These are phyloP conservation scores for Cyamopsis tetragonoloba DNA, from an alignment of 306 rosid genomes.

Conservation along the genomic window DNA sequence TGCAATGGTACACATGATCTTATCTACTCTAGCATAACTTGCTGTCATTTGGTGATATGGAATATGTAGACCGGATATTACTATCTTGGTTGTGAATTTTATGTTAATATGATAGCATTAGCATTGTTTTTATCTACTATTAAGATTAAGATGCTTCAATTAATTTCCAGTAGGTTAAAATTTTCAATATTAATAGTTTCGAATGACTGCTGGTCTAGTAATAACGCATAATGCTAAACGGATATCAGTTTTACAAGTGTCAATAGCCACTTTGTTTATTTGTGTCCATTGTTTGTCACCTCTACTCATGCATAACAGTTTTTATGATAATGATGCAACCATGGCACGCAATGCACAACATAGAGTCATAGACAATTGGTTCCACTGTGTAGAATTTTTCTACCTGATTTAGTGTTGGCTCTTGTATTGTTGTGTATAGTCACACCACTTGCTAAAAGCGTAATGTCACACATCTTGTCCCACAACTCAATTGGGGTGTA, in stretches of 20 bases:
- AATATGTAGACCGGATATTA: background rate
- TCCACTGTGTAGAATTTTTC: background rate
- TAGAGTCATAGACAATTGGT: background rate
- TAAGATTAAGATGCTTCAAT: conserved; percentile 7
- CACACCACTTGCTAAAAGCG: background rate
- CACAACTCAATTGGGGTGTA: no score
- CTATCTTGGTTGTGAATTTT: background rate
- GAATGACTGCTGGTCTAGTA: background rate
- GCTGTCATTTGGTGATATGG: background rate
- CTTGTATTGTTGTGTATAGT: background rate
- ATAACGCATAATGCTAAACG: background rate
- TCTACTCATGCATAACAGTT: background rate
- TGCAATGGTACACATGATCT: background rate
- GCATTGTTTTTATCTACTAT: no score
- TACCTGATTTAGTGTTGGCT: background rate
- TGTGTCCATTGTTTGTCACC: no score
- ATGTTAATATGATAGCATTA: background rate
- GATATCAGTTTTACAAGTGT: no score
- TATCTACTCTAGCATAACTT: background rate
- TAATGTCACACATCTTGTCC: no score
- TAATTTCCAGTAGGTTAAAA: background rate
- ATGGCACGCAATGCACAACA: no score
- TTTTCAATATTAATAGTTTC: background rate
- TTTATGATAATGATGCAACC: background rate
- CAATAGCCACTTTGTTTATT: no score